Base-by-base conservation (phyloP, 345 rosid genomes). In the Citrus sp. region DNA sequence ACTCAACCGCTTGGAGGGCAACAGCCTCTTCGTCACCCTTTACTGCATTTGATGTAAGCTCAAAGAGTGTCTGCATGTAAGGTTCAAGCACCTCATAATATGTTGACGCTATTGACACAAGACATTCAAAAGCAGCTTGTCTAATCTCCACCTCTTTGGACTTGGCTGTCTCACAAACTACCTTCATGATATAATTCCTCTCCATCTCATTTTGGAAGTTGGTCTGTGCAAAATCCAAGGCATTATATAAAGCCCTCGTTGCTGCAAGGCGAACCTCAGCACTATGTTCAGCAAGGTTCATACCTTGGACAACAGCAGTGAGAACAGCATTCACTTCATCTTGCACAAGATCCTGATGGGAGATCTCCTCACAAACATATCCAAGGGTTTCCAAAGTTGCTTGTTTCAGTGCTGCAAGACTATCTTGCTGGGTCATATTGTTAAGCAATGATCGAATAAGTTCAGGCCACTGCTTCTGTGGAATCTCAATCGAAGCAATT, bases 201-300 rank as follows among this genome's bases (percentile, higher is more conserved):
- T 96, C 99, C 93, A 91, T 92, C 79, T 96, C 97, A 81, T 96
- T 94, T 72, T 91, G 92, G 83, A 96, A 96, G 87, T 96, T 96
- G 27, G 93, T 87, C 84, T 91, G 97, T 54, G 99, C 97, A 88
- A 96, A 96, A 74, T 90, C 95, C 38, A 94, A 78, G 64, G 99
- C 99, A 85, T 96, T 94, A 81, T 82, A 88, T 67, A 94, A 79
- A 51, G 98, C 97, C 79, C 77, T 88, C 40, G 97, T 92, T 60
- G 99, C 98, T 18, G 98, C 95, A 70, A 92, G 94, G 63, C 98
- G 91, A 49, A 96, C 94, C 68, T 92, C 98, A 51, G 86, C 86
- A 61, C 88, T 82, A 74, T 89, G 88, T 83, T 88, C 97, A 72
- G 93, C 81, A 81, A 82, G 89, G 83, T 85, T 94, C 99, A 96